These are phyloP conservation scores for Mycena venus DNA, from an alignment of 768 basidiomycete genomes.

Conservation along the genomic window DNA sequence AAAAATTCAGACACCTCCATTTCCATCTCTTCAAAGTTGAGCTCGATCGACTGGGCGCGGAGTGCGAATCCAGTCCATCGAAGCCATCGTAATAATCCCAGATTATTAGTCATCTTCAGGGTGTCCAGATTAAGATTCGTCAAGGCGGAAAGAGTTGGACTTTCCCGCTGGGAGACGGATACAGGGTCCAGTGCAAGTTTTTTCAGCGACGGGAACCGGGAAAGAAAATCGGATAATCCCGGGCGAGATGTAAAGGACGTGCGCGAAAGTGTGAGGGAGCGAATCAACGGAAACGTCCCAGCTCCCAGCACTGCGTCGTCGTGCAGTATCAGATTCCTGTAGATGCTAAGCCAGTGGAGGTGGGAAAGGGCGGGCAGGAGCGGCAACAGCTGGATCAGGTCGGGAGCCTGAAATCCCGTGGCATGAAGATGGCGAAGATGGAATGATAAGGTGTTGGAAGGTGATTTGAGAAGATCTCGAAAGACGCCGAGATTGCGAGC, in stretches of 20 bases:
- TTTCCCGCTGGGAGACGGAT: neutral
- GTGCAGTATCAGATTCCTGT: neutral
- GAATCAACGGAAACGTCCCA: neutral
- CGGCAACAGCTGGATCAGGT: neutral
- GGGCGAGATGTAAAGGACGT: neutral
- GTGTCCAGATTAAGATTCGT: neutral
- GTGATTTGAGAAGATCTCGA: neutral
- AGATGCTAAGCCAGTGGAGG: neutral
- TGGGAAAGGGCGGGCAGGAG: neutral
- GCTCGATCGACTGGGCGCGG: neutral
- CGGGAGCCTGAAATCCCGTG: neutral
- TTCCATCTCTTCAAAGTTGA: neutral
- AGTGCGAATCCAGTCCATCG: conserved; percentile 6
- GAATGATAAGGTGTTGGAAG: neutral
- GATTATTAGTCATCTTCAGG: neutral
- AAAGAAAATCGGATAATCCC: neutral
- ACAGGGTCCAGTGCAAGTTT: neutral
- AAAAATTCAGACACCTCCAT: neutral
- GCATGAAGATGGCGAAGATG: conserved; percentile 1
- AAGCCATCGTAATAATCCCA: conserved; percentile 3
- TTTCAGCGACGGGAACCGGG: neutral
- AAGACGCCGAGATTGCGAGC: neutral
- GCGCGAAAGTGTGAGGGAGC: neutral
- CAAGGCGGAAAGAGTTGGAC: no score
- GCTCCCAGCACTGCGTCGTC: neutral